Evolutionary conservation across 805 yeast genomes (phyloP).

Genomic region (Yarrowia sp.): DNA sequence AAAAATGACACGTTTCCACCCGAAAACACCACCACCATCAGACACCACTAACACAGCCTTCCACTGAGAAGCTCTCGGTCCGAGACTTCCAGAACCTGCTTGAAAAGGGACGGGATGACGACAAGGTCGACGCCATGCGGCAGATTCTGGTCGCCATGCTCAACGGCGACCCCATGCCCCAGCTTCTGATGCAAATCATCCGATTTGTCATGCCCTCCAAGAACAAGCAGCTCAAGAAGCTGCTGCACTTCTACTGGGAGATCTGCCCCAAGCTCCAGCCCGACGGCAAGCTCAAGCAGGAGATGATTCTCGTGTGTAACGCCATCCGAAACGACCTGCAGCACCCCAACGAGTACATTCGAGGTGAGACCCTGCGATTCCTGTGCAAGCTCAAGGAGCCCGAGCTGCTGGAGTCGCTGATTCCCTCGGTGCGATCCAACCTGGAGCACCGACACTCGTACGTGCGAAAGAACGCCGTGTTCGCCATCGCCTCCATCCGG

Average conservation of each 20-base stretch:
- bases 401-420: conserved; percentile 90
- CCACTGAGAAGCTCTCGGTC: conserved; percentile 47
- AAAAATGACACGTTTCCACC: neutral
- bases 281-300: conserved; percentile 92
- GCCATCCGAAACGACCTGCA: conserved; percentile 96
- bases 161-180: conserved; percentile 91
- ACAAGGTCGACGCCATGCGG: conserved; percentile 87
- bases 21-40: neutral
- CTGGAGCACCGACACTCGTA: conserved; percentile 96
- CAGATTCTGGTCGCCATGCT: conserved; percentile 80
- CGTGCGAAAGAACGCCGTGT: conserved; percentile 94
- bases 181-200: conserved; percentile 91
- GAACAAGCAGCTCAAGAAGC: conserved; percentile 85
- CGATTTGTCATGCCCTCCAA: conserved; percentile 96
- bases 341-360: conserved; percentile 95
- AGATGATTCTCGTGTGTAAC: conserved; percentile 97
- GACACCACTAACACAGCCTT: conserved; percentile 28
- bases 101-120: conserved; percentile 87
- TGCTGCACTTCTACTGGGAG: conserved; percentile 96
- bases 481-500: conserved; percentile 81
- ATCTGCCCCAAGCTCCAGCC: conserved; percentile 87
- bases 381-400: conserved; percentile 87
- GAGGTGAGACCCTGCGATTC: conserved; percentile 93
- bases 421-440: conserved; percentile 87
- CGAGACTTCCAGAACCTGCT: conserved; percentile 72